Evolutionary conservation across 139 green algal genomes (phyloP).

Genomic region (Closterium sp.): DNA sequence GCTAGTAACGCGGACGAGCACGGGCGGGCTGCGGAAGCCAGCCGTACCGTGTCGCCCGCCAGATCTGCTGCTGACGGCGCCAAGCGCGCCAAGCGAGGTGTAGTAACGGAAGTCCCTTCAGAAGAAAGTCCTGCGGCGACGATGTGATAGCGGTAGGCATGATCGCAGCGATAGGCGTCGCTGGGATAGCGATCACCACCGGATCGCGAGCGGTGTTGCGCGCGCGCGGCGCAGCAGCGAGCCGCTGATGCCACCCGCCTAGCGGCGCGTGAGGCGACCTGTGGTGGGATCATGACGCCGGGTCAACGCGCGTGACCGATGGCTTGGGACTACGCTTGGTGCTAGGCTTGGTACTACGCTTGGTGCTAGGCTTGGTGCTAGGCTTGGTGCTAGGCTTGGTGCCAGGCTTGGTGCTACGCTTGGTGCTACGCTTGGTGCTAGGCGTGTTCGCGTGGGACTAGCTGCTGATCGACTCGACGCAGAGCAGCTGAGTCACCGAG

Average conservation of each 20-base stretch:
- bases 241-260: no score
- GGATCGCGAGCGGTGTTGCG: no score
- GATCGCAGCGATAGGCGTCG: no score
- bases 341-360: background rate
- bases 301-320: background rate
- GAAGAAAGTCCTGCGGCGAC: no score
- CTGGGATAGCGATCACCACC: no score
- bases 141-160: no score
- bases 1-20: background rate
- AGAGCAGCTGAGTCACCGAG: background rate
- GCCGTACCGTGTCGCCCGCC: background rate
- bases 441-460: background rate
- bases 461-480: background rate
- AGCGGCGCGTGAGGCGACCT: background rate
- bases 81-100: background rate
- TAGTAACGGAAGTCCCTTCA: no score
- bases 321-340: background rate
- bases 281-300: background rate
- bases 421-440: background rate
- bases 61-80: background rate
- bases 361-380: background rate
- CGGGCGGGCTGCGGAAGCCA: background rate
- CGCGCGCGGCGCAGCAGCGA: no score
- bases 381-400: background rate
- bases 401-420: background rate